These are phyloP conservation scores for Lachancea meyersii DNA, from an alignment of 805 yeast genomes.

Conservation along the genomic window DNA sequence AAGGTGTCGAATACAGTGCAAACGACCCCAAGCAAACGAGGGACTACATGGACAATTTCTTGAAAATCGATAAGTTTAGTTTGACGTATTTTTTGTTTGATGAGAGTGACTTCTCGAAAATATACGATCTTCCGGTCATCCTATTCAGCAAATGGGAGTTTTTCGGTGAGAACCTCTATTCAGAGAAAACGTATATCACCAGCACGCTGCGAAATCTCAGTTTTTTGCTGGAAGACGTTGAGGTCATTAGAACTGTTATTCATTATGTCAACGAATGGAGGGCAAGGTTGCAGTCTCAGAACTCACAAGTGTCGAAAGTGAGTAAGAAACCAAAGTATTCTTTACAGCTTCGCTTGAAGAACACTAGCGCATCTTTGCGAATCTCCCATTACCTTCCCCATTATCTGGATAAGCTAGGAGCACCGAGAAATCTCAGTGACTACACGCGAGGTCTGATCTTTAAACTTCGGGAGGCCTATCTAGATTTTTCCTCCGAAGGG, in stretches of 20 bases:
- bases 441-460: conserved; percentile 24
- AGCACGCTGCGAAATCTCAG: conserved; percentile 24
- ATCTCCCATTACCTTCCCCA: conserved; percentile 20
- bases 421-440: conserved; percentile 18
- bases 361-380: conserved; percentile 20
- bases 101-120: neutral
- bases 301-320: neutral
- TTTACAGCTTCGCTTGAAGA: conserved; percentile 24
- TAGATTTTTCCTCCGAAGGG: conserved; percentile 8
- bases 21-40: neutral
- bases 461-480: conserved; percentile 18
- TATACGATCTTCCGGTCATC: conserved; percentile 19
- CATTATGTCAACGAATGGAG: neutral
- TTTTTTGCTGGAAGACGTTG: conserved; percentile 20
- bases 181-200: neutral
- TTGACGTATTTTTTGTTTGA: neutral
- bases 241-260: conserved; percentile 14
- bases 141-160: conserved; percentile 28
- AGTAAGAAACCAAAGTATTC: neutral
- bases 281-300: neutral
- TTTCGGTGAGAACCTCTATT: conserved; percentile 9
- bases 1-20: neutral
- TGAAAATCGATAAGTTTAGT: conserved; percentile 9
- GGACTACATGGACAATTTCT: conserved; percentile 10
- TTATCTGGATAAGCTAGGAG: conserved; percentile 22